Conservation (phyloP, 345 rosid genomes). For the Excoecaria cochinchinensis region DNA sequence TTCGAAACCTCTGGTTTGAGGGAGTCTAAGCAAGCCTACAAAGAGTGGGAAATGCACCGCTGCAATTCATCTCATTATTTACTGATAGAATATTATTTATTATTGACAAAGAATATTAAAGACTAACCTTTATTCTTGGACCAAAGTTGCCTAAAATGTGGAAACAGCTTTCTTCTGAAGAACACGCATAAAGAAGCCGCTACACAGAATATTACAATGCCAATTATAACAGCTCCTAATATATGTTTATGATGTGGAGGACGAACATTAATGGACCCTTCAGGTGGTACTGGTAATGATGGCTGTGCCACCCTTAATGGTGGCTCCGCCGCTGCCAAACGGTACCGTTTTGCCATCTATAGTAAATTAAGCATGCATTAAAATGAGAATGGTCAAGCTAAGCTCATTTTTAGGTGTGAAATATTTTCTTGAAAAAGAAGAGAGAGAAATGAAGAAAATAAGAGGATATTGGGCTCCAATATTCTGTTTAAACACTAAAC, state of each 20-base stretch:
- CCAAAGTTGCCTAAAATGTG: slow-evolving; percentile 12
- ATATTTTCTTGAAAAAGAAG: slow-evolving; percentile 4
- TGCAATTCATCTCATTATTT: no score
- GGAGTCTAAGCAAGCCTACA: no score
- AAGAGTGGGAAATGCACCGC: no score
- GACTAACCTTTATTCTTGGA: slow-evolving; percentile 33
- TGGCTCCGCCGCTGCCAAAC: slow-evolving; percentile 7
- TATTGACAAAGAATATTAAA: background rate
- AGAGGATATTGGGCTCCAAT: background rate
- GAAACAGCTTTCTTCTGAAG: slow-evolving; percentile 35
- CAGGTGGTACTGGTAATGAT: slow-evolving; percentile 5
- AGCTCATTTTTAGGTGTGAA: slow-evolving; percentile 5
- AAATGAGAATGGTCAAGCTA: background rate
- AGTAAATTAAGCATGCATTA: background rate
- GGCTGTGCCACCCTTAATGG: background rate
- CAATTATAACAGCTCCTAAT: slow-evolving; percentile 33
- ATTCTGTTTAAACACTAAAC: slow-evolving; percentile 7
- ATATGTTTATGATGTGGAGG: background rate
- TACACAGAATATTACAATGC: slow-evolving; percentile 15
- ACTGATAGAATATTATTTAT: background rate
- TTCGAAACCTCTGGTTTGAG: no score
- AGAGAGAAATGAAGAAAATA: background rate
- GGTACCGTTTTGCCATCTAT: slow-evolving; percentile 10
- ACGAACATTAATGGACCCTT: background rate
- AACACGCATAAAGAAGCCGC: slow-evolving; percentile 27